Base-by-base conservation (phyloP, 192 early-diverging fungal species). In the Thamnidium elegans region DNA sequence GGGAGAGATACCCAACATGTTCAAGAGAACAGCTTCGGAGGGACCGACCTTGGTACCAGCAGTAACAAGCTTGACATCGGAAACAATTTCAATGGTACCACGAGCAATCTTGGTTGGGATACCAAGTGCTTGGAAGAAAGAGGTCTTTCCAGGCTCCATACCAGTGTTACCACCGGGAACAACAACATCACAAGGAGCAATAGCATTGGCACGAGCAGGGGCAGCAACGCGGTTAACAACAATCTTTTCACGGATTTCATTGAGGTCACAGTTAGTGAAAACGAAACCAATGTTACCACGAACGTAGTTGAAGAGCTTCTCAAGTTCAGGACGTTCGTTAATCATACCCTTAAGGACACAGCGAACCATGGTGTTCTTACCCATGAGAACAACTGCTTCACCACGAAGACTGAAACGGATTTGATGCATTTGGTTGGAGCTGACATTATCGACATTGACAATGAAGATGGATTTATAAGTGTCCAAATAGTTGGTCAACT, bases 341-440 rank as follows among this genome's bases (percentile, higher is more conserved):
- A 84, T 63, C 55, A 91, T 71, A 46, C 71, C 69, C 73, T 80
- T 84, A 69, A 92, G 80, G 44, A 85, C 87, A 78, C 89, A 85
- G 68, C 96, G 93, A 52, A 99, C 92, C 95, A 98, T 99, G 79
- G 97, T 98, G 92, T 99, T 99, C 90, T 99, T 99, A 72, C 96
- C 97, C 97, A 99, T 99, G 62, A 99, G 90, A 51, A 99, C 87
- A 76, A 87, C 90, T 67, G 86, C 94, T 44, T 89, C 78, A 58
- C 92, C 91, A 81, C 97, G 94, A 78, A 99, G 89, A 56, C 87
- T 70, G 74, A 83, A 83, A 84, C 91, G 90, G 76, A 97, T 92
- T 74, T 95, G 89, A 87, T 99, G 97, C 95, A 99, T 98, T 85
- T 99, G 97, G 91, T 98, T 97, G 69, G 69, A 71, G 75, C 95